These are phyloP conservation scores for Torulaspora pretoriensis DNA, from an alignment of 1,139 yeast species.

Conservation along the genomic window DNA sequence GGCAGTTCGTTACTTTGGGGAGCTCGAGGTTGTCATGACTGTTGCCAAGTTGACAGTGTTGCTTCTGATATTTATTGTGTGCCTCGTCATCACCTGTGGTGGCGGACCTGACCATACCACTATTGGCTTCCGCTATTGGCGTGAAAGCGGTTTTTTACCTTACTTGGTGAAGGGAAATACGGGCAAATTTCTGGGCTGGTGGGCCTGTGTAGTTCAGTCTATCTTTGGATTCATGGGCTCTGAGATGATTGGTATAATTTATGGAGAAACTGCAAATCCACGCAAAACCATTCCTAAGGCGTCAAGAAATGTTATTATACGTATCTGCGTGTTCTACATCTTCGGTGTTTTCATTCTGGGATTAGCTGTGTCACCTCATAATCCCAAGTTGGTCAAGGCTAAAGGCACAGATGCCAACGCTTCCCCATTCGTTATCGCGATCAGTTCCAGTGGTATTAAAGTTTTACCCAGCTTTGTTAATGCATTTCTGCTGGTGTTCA, in stretches of 20 bases:
- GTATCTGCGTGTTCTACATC: slow-evolving; percentile 68
- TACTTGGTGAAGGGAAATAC: slow-evolving; percentile 40
- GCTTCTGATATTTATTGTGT: slow-evolving; percentile 45
- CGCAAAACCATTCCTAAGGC: slow-evolving; percentile 68
- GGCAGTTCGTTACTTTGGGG: slow-evolving; percentile 37
- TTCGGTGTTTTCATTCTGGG: slow-evolving; percentile 49
- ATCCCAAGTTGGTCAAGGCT: slow-evolving; percentile 45
- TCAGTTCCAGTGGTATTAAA: slow-evolving; percentile 55
- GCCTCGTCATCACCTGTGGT: slow-evolving; percentile 61
- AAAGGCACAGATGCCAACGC: slow-evolving; percentile 42
- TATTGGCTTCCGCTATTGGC: slow-evolving; percentile 52
- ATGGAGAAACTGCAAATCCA: slow-evolving; percentile 77
- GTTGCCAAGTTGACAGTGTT: slow-evolving; percentile 54
- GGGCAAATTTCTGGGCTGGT: slow-evolving; percentile 45
- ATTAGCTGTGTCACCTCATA: slow-evolving; percentile 49
- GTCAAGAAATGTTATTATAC: slow-evolving; percentile 62
- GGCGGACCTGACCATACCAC: slow-evolving; percentile 56
- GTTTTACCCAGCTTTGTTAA: slow-evolving; percentile 51
- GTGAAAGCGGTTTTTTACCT: slow-evolving; percentile 58
- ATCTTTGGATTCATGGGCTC: slow-evolving; percentile 56
- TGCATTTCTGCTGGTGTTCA: slow-evolving; percentile 46
- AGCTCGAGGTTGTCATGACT: slow-evolving; percentile 57
- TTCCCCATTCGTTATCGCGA: slow-evolving; percentile 71
- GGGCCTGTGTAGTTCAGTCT: slow-evolving; percentile 52
- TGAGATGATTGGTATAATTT: slow-evolving; percentile 79